These are phyloP conservation scores for Colletotrichum musae DNA, from an alignment of 2,329 filamentous ascomycete species.

Conservation along the genomic window DNA sequence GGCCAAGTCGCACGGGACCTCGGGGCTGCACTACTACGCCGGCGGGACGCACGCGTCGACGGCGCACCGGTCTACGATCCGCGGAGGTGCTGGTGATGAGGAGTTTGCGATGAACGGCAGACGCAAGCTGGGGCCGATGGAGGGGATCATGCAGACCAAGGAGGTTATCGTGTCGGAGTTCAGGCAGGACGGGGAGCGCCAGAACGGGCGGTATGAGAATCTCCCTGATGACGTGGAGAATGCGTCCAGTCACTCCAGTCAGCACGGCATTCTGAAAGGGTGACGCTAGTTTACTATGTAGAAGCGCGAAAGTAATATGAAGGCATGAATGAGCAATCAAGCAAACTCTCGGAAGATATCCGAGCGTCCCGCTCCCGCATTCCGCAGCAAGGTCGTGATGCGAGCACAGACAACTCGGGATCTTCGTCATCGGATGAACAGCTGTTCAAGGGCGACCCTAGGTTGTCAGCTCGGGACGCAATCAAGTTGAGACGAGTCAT, in stretches of 20 bases:
- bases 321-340: too few species aligned
- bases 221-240: conserved; percentile 35
- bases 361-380: conserved; percentile 5
- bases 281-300: neutral
- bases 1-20: conserved; percentile 39
- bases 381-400: neutral
- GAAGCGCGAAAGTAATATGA: too few species aligned
- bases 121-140: conserved; percentile 29
- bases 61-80: conserved; percentile 28
- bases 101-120: conserved; percentile 26
- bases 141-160: conserved; percentile 39
- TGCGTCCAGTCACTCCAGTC: conserved; percentile 25
- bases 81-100: conserved; percentile 5
- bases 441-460: conserved; percentile 1
- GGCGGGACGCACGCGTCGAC: conserved; percentile 27
- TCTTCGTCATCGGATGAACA: conserved; percentile 10
- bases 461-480: neutral
- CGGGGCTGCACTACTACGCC: conserved; percentile 33
- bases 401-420: conserved; percentile 25
- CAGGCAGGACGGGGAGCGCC: conserved; percentile 28
- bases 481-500: conserved; percentile 10
- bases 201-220: conserved; percentile 29
- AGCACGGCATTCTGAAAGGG: conserved; percentile 29
- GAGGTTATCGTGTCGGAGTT: conserved; percentile 39
- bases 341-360: conserved; percentile 10